Evolutionary conservation across 1,139 yeast genomes (phyloP), one percentile per base, ranked within the genome.

Genomic region (Zygoascus hellenicus): DNA sequence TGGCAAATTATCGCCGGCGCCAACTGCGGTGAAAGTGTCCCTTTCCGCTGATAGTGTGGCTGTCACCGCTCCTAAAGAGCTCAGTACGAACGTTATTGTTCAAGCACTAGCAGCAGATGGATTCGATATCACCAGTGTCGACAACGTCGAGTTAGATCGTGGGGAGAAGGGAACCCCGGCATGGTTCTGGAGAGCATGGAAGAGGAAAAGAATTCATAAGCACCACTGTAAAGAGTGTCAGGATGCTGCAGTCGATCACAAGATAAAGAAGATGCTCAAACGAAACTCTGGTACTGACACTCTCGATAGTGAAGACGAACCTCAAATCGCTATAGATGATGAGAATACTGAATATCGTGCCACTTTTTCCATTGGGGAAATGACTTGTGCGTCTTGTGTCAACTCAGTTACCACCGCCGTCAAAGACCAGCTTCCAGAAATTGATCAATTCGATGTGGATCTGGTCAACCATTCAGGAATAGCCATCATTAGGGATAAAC

Each of bases 341-440:
- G 43, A 32, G 16, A 26, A 30, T 10, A 48, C 54, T 13, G 67
- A 66, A 44, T 75, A 62, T 53, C 60, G 76, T 45, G 88, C 83
- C 0, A 74, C 77, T 1, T 74, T 78, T 48, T 66, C 80, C 5
- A 68, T 83, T 42, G 72, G 74, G 5, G 88, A 85, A 1, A 81
- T 82, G 87, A 74, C 85, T 0, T 81, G 88, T 58, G 75, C 82
- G 1, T 67, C 82, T 2, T 81, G 88, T 61, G 72, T 74, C 1
- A 65, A 67, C 15, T 57, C 78, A 0, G 74, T 83, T 2, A 65
- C 74, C 2, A 68, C 68, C 7, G 70, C 72, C 0, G 70, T 81
- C n/a, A 59, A 61, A 11, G 64, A 60, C 1, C 61, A 66, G 2
- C 56, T 77, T 3, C 66, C 68, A 1, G 61, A 64, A 15, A 60